Evolutionary conservation across 371 early-diverging fungal species (phyloP), one percentile per base, ranked within the genome.

Genomic region (Dinochytrium kinnereticum): DNA sequence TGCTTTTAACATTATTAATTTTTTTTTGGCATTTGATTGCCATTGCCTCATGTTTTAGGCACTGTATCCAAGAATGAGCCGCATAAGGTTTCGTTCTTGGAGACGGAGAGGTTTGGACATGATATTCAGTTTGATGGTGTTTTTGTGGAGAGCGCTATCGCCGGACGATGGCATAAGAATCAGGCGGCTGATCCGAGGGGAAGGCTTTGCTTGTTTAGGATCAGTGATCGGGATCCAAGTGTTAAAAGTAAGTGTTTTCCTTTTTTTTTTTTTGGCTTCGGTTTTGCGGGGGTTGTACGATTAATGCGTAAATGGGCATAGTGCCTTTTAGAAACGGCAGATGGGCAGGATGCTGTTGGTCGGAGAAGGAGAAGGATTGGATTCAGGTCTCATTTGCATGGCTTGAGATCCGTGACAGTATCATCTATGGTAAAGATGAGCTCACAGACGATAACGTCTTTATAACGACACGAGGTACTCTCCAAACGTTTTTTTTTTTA

Each of bases 331-430:
- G 66, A 19, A 39, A 39, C 2, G 66, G 66, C 38, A 39, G 66
- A 40, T 66, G 66, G 66, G 66, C 66, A 5, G 66, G 66, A 5
- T 66, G 66, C 44, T 66, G 66, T 33, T 66, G 66, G 66, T 66
- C 66, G 30, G 66, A 66, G 28, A 44, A 17, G 24, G 66, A 66
- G 26, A 66, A 66, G 26, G 49, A 40, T 33, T 66, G 66, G 66
- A 7, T 66, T 7, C 66, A 66, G 28, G 66, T 44, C 5, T 66
- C 66, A 5, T 66, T 66, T 40, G 38, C 66, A 5, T 66, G 66
- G 66, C 66, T 66, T 26, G 66, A 66, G 15, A 30, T 44, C 5
- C 2, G 66, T 7, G 49, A 28, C 10, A 19, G 44, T 5, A 44
- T 66, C 2, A 5, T 66, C 3, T 66, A 66, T 40, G 66, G 66